These are phyloP conservation scores for Irpex rosettiformis DNA, from an alignment of 1,284 basidiomycete species.

Conservation along the genomic window DNA sequence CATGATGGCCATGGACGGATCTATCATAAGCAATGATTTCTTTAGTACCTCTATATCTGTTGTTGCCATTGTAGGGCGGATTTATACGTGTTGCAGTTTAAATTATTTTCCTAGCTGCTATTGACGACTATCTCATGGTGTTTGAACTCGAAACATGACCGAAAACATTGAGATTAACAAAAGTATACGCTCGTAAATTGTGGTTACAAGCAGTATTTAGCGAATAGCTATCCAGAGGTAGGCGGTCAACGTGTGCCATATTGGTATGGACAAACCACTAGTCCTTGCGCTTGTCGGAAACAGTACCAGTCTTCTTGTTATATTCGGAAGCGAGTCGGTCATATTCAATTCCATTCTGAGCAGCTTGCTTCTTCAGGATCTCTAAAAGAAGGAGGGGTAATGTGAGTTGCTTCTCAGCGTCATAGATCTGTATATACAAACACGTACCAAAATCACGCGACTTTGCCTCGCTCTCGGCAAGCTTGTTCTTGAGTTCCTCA, in stretches of 20 bases:
- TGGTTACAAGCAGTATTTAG: too few relatives aligned
- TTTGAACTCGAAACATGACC: too few relatives aligned
- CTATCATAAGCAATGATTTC: neutral
- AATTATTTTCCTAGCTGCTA: too few relatives aligned
- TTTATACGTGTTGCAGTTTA: neutral
- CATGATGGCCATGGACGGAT: neutral
- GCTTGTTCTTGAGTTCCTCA: conserved; percentile 60
- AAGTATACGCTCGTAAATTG: too few relatives aligned
- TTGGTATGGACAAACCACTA: too few relatives aligned
- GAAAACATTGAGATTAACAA: too few relatives aligned
- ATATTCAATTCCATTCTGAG: conserved; percentile 76
- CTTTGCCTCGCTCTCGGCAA: conserved; percentile 45
- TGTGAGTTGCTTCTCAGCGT: too few relatives aligned
- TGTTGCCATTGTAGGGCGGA: neutral
- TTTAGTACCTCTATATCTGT: too few relatives aligned
- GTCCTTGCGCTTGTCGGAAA: conserved; percentile 47
- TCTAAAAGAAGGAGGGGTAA: conserved; percentile 47
- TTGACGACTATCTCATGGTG: too few relatives aligned
- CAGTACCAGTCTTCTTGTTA: conserved; percentile 63
- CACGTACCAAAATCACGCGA: conserved; percentile 68
- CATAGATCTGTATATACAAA: too few relatives aligned
- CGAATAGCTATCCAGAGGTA: too few relatives aligned
- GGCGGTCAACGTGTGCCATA: too few relatives aligned
- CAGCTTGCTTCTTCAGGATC: conserved; percentile 80
- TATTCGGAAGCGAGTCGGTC: conserved; percentile 77